These are phyloP conservation scores for Candida succiphila DNA, from an alignment of 805 yeast genomes.

Conservation along the genomic window DNA sequence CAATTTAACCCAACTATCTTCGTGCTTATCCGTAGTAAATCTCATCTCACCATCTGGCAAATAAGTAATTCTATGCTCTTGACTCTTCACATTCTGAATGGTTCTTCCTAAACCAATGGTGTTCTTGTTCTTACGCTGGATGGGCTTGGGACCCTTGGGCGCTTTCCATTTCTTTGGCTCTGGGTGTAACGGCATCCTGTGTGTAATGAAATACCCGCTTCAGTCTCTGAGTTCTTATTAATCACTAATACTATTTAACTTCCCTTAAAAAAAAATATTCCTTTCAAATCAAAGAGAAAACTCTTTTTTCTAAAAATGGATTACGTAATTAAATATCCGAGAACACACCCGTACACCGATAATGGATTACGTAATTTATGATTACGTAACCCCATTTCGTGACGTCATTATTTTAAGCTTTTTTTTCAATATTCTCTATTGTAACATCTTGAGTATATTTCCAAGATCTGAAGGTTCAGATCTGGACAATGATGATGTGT, in stretches of 20 bases:
- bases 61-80: conserved; percentile 58
- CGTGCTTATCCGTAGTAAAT: conserved; percentile 77
- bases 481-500: no score
- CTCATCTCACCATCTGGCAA: conserved; percentile 84
- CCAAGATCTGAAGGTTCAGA: no score
- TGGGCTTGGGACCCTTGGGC: conserved; percentile 90
- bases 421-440: no score
- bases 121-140: conserved; percentile 75
- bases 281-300: not conserved
- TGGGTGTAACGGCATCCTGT: no score
- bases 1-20: conserved; percentile 82
- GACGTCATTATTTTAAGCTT: no score
- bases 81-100: conserved; percentile 62
- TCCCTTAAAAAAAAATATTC: conserved; percentile 28
- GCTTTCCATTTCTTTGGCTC: conserved; percentile 71
- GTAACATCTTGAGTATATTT: no score
- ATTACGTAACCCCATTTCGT: no score
- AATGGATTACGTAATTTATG: no score
- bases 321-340: not conserved
- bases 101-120: conserved; percentile 79
- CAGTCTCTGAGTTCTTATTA: no score
- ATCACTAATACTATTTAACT: no score
- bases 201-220: no score
- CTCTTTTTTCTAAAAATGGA: not conserved
- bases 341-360: no score